Conservation (phyloP, 2,329 filamentous ascomycete genomes). For the Coleophoma eucalyptorum region DNA sequence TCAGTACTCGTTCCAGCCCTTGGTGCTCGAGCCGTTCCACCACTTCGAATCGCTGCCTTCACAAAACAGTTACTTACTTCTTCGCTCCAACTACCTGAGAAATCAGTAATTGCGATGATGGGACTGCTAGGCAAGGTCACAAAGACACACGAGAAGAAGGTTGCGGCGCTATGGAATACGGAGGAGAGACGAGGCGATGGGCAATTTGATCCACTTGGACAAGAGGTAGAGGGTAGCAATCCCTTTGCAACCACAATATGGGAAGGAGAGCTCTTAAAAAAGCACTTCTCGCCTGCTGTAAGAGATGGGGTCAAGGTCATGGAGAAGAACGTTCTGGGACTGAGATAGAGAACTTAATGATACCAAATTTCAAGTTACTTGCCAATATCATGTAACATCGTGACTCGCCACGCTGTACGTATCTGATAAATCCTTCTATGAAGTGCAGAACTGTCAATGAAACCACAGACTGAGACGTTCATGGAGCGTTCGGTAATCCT, state of each 20-base stretch:
- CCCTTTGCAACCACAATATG: conserved; percentile 87
- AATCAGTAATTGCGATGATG: conserved; percentile 76
- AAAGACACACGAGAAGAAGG: conserved; percentile 77
- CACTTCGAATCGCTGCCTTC: conserved; percentile 84
- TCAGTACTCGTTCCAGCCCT: conserved; percentile 74
- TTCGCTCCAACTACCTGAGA: conserved; percentile 84
- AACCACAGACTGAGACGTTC: too few relatives aligned
- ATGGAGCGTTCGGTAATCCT: too few relatives aligned
- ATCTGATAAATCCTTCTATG: too few relatives aligned
- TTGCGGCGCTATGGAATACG: conserved; percentile 86
- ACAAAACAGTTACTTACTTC: conserved; percentile 84
- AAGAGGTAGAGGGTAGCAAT: conserved; percentile 80
- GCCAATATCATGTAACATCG: background rate
- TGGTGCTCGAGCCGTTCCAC: conserved; percentile 71
- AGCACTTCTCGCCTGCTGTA: conserved; percentile 85
- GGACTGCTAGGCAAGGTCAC: conserved; percentile 75
- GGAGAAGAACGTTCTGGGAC: conserved; percentile 51
- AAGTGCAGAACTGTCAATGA: too few relatives aligned
- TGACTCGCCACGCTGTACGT: background rate
- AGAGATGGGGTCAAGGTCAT: conserved; percentile 68
- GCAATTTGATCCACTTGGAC: conserved; percentile 69
- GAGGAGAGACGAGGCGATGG: conserved; percentile 93
- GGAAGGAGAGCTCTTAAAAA: conserved; percentile 84
- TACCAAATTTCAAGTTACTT: background rate
- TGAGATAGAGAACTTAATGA: conserved; percentile 14